These are phyloP conservation scores for Arabidopsis suecica DNA, from an alignment of 345 rosid species.

Conservation along the genomic window DNA sequence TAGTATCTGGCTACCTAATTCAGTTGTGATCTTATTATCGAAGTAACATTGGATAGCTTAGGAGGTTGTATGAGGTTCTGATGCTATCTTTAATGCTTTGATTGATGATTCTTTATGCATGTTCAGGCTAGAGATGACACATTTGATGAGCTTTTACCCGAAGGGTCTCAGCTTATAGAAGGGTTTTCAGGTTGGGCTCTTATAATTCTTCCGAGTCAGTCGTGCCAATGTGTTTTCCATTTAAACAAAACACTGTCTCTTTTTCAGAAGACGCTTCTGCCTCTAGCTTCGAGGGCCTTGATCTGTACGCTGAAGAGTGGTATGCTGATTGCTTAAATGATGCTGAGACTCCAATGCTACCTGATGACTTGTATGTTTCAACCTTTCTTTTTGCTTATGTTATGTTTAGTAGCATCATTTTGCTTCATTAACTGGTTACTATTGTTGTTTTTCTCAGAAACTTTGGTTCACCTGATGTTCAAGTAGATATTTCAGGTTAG, in stretches of 20 bases:
- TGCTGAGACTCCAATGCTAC: conserved; percentile 54
- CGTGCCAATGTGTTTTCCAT: conserved; percentile 22
- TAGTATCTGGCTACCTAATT: background rate
- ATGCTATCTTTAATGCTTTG: background rate
- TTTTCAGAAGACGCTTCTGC: conserved; percentile 55
- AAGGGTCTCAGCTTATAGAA: conserved; percentile 56
- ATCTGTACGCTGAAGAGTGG: conserved; percentile 74
- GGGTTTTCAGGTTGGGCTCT: conserved; percentile 72
- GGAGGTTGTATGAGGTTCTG: background rate
- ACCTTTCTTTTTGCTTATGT: conserved; percentile 16
- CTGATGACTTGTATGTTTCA: conserved; percentile 68
- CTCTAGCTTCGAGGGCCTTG: conserved; percentile 59
- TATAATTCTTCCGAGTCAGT: conserved; percentile 8
- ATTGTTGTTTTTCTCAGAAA: conserved; percentile 52
- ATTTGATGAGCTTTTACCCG: conserved; percentile 63
- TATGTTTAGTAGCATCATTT: conserved; percentile 21
- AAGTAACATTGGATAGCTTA: conserved; percentile 5
- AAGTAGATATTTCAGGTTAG: conserved; percentile 66
- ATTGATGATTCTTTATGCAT: conserved; percentile 33
- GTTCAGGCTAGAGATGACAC: conserved; percentile 68
- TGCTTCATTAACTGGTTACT: conserved; percentile 35
- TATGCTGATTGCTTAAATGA: conserved; percentile 75
- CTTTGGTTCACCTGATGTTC: conserved; percentile 58
- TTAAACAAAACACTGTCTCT: conserved; percentile 18
- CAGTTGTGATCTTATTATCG: background rate